These are phyloP conservation scores for Onygenales sp. DNA, from an alignment of 2,329 filamentous ascomycete genomes.

Conservation along the genomic window DNA sequence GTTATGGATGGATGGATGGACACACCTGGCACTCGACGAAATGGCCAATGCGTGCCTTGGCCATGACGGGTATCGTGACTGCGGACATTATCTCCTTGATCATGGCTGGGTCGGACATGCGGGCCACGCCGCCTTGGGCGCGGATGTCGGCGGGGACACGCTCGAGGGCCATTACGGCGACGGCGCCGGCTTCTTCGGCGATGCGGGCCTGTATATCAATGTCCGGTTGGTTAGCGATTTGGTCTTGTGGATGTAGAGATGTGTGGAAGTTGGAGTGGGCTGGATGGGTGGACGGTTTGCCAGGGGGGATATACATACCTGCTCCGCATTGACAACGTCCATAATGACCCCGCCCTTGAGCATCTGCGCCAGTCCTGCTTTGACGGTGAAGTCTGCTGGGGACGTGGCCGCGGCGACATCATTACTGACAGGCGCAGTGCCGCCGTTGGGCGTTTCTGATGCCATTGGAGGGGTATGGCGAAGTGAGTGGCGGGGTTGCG, in stretches of 20 bases:
- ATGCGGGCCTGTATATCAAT: constrained; percentile 61
- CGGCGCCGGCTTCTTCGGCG: constrained; percentile 91
- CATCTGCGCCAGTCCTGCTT: constrained; percentile 94
- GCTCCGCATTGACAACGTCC: constrained; percentile 91
- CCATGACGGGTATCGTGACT: constrained; percentile 98
- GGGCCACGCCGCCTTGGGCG: constrained; percentile 80
- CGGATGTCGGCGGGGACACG: constrained; percentile 95
- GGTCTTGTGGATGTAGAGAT: neutral
- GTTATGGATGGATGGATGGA: neutral
- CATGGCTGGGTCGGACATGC: constrained; percentile 92
- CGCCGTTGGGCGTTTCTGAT: constrained; percentile 18
- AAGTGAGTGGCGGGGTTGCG: neutral
- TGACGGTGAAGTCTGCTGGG: constrained; percentile 66
- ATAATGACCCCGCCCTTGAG: constrained; percentile 99
- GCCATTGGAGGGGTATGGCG: constrained; percentile 23
- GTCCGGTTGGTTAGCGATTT: neutral
- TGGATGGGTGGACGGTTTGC: neutral
- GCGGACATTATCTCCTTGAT: constrained; percentile 92
- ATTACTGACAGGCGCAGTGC: constrained; percentile 17
- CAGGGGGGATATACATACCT: constrained; percentile 36
- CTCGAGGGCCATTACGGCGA: constrained; percentile 97
- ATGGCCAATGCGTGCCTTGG: constrained; percentile 94
- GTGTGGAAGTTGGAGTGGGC: neutral
- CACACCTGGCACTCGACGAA: constrained; percentile 85
- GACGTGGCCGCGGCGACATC: constrained; percentile 26